A percentile compares a stretch with the other conserved stretches of the same genome.
Evolutionary conservation across 164 flowering plant genomes (phyloP).

Genomic region (Nymphaea colorata): DNA sequence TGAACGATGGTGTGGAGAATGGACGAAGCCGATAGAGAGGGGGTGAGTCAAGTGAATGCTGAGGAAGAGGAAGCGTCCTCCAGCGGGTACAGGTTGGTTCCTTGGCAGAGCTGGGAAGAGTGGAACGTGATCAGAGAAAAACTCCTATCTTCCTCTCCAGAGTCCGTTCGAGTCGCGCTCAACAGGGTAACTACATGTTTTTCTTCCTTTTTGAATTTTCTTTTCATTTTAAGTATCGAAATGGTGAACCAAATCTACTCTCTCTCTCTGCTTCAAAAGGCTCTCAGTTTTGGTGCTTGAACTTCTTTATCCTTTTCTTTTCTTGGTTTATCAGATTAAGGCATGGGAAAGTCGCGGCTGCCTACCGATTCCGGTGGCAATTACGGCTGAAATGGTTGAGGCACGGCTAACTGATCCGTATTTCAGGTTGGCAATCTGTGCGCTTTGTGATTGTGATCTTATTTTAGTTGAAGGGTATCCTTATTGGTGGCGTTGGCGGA

Average conservation of each 20-base stretch:
- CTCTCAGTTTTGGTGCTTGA: background rate
- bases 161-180: slow-evolving; percentile 40
- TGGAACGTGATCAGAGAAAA: slow-evolving; percentile 62
- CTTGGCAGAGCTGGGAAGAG: slow-evolving; percentile 85
- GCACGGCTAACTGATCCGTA: slow-evolving; percentile 67
- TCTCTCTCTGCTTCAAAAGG: background rate
- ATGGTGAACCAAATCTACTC: background rate
- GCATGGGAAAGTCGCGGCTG: slow-evolving; percentile 83
- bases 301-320: background rate
- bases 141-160: slow-evolving; percentile 57
- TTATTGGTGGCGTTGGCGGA: no score
- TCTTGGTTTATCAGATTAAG: slow-evolving; percentile 27
- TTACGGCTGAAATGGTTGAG: slow-evolving; percentile 62
- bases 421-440: slow-evolving; percentile 28
- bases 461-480: background rate
- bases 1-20: no score
- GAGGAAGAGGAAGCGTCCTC: background rate
- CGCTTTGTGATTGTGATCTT: no score
- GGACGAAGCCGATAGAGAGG: no score
- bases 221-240: background rate
- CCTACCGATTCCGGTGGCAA: slow-evolving; percentile 51
- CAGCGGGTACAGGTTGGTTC: slow-evolving; percentile 40
- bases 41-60: no score
- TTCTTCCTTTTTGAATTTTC: background rate
- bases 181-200: slow-evolving; percentile 27